Evolutionary conservation across 306 rosid species (phyloP).

Genomic region (Erythrophleum fordii): DNA sequence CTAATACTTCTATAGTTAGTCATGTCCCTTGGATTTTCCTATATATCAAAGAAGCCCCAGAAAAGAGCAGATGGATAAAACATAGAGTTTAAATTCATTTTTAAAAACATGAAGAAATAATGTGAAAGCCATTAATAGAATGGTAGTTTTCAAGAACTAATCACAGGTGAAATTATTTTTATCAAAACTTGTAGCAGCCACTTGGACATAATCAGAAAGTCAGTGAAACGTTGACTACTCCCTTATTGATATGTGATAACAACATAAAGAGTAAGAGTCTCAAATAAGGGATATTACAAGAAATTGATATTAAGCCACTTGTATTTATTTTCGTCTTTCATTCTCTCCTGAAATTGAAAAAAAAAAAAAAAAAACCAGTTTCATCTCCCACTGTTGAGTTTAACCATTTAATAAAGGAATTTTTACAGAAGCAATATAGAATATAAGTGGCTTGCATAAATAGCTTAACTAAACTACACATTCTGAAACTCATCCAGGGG

Average conservation of each 20-base stretch:
- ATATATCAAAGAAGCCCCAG: slow-evolving; percentile 1
- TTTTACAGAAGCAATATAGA: slow-evolving; percentile 12
- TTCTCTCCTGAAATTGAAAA: slow-evolving; percentile 9
- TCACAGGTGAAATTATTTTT: not conserved
- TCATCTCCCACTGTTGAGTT: slow-evolving; percentile 20
- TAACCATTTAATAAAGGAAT: slow-evolving; percentile 19
- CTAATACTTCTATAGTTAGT: not conserved
- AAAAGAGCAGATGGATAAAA: not conserved
- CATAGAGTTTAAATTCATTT: not conserved
- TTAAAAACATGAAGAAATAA: slow-evolving; percentile 8
- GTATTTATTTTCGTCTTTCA: not conserved
- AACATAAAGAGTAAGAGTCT: not conserved
- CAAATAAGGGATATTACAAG: not conserved
- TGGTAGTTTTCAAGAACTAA: not conserved
- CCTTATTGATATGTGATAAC: not conserved
- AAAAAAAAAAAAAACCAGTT: too few relatives aligned
- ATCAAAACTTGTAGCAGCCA: not conserved
- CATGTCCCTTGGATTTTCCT: not conserved
- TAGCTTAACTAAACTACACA: not conserved
- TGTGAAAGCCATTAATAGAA: not conserved
- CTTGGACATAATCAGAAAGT: not conserved
- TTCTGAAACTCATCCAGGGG: not conserved
- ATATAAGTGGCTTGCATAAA: not conserved
- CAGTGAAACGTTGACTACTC: not conserved
- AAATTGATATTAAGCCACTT: slow-evolving; percentile 8